Base-by-base conservation (phyloP, 345 rosid species). In the Camelina neglecta region DNA sequence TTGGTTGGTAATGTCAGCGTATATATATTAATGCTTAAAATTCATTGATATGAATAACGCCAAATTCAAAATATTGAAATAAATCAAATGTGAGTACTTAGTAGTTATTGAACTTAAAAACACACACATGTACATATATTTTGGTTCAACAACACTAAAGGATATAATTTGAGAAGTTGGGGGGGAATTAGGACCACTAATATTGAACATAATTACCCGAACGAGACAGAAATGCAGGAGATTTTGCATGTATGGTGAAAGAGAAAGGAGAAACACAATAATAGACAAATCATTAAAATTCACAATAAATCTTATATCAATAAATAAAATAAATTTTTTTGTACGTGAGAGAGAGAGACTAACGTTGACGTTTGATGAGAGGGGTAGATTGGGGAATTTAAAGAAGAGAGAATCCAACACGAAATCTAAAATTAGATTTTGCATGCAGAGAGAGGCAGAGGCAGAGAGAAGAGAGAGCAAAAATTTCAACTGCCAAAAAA, bases 401-500 rank as follows among this genome's bases (percentile, higher is more conserved):
- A 66, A 35, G 38, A 35, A 35, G 81, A 78, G 77, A 78, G 77
- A 78, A 78, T 78, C 81, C 73, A 78, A 78, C 77, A 73, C 77
- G 73, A 78, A 78, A 78, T 78, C 81, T 78, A 78, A 78, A 65
- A 66, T 53, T 72, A 78, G 81, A 78, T 78, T 72, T 78, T 78
- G 81, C 77, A 78, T 72, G 81, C 74, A 72, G 77, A 71, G 38
- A 35, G 38, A 35, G 18, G 18, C 18, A 18, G 18, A 21, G 9
- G 31, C 31, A 35, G 38, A 35, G 38, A 33, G 38, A 35, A 1
- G 8, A 33, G 36, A 33, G 72, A 65, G n/a, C n/a, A 48, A 59
- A 59, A 29, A 29, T 29, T 66, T 78, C 64, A 78, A 72, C 81
- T 78, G 81, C 81, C 64, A 78, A 29, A 29, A 29, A 29, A 29